Percentiles rank a stretch among this genome's conserved stretches.
These are phyloP conservation scores for Microdochium paspali DNA, from an alignment of 2,329 filamentous ascomycete species.

Conservation along the genomic window DNA sequence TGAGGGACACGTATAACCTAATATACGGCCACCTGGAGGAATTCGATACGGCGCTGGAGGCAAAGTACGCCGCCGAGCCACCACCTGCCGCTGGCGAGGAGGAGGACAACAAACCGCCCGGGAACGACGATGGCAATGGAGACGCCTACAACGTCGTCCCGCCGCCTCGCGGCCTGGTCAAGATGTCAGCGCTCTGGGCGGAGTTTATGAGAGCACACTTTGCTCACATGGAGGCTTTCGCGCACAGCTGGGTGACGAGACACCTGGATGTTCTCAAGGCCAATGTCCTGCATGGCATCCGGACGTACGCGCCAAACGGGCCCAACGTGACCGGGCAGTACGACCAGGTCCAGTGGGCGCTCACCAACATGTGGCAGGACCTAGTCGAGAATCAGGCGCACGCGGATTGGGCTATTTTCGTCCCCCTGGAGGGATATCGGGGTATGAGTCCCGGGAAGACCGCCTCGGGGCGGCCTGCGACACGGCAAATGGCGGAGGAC, in stretches of 20 bases:
- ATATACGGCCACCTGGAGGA: conserved; percentile 13
- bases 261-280: conserved; percentile 11
- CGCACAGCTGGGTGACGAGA: conserved; percentile 15
- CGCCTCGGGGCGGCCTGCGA: neutral
- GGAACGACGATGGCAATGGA: neutral
- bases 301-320: conserved; percentile 1
- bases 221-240: conserved; percentile 7
- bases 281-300: neutral
- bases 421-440: conserved; percentile 18
- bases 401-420: conserved; percentile 14
- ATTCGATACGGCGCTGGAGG: conserved; percentile 12
- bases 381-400: conserved; percentile 9
- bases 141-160: conserved; percentile 9
- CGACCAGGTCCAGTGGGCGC: conserved; percentile 6
- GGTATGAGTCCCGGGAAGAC: conserved; percentile 4
- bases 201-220: conserved; percentile 15
- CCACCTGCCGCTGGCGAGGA: neutral
- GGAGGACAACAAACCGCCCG: neutral
- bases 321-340: neutral
- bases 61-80: neutral
- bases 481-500: neutral
- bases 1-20: conserved; percentile 16
- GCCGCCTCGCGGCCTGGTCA: conserved; percentile 2
- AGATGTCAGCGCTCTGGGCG: conserved; percentile 5
- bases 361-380: conserved; percentile 14